phyloP scores from a whole-genome alignment of 208 protist genomes.

The Novymonas esmeraldas region DNA sequence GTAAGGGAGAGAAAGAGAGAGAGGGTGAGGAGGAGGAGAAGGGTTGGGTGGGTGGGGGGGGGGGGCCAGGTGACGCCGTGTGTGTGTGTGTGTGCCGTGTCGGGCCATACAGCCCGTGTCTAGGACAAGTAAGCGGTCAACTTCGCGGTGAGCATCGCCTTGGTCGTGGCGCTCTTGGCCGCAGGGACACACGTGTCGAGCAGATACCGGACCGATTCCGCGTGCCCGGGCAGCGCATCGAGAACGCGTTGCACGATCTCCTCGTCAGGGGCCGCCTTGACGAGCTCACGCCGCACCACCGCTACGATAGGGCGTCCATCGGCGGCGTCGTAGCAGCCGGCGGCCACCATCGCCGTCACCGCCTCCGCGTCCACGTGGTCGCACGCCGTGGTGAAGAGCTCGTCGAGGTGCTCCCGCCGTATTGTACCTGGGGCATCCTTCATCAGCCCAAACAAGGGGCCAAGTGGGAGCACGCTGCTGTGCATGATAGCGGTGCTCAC shows the following conservation, averaged over 20 bases:
- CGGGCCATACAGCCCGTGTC: not conserved
- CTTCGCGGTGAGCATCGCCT: slow-evolving; percentile 33
- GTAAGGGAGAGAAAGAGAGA: not conserved
- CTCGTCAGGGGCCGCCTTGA: slow-evolving; percentile 36
- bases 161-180: slow-evolving; percentile 40
- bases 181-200: slow-evolving; percentile 38
- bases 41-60: not conserved
- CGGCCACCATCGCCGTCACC: slow-evolving; percentile 56
- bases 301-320: slow-evolving; percentile 65
- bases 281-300: slow-evolving; percentile 56
- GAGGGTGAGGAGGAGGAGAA: not conserved
- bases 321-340: slow-evolving; percentile 57
- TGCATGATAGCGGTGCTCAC: slow-evolving; percentile 68
- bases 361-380: slow-evolving; percentile 68
- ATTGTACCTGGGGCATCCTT: slow-evolving; percentile 50
- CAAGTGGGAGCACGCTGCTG: slow-evolving; percentile 49
- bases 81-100: not conserved
- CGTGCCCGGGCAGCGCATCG: slow-evolving; percentile 43
- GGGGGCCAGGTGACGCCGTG: not conserved
- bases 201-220: slow-evolving; percentile 44
- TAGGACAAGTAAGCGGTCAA: slow-evolving; percentile 34
- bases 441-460: slow-evolving; percentile 59
- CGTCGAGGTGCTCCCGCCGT: slow-evolving; percentile 52
- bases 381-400: slow-evolving; percentile 71
- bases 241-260: slow-evolving; percentile 61